Conservation (phyloP, 1,284 basidiomycete genomes). For the Rhodotorula sp. region DNA sequence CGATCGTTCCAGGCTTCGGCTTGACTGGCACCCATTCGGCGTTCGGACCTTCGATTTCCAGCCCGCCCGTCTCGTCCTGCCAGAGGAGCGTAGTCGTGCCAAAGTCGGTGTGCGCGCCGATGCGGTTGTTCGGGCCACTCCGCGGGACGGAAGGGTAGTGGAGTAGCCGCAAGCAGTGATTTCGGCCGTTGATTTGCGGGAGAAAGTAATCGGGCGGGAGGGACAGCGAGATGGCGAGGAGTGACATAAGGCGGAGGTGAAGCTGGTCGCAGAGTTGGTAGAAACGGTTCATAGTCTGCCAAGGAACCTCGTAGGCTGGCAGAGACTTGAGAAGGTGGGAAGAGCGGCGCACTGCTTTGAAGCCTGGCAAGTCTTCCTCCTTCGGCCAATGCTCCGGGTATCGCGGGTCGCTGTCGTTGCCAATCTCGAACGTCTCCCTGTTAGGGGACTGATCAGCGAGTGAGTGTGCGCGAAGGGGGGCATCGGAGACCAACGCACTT, state of each 20-base stretch:
- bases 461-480: no score
- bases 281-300: slow-evolving; percentile 25
- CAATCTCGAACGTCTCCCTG: slow-evolving; percentile 30
- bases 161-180: slow-evolving; percentile 22
- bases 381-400: slow-evolving; percentile 30
- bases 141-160: slow-evolving; percentile 24
- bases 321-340: background rate
- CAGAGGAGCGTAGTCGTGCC: slow-evolving; percentile 27
- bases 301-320: background rate
- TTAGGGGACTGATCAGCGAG: background rate
- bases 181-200: slow-evolving; percentile 9
- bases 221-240: slow-evolving; percentile 25
- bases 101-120: slow-evolving; percentile 28
- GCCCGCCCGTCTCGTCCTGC: slow-evolving; percentile 23
- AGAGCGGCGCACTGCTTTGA: slow-evolving; percentile 4
- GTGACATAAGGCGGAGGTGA: slow-evolving; percentile 27
- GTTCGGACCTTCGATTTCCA: slow-evolving; percentile 20
- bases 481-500: background rate
- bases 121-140: background rate
- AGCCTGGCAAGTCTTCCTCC: slow-evolving; percentile 20
- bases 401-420: slow-evolving; percentile 23
- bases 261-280: slow-evolving; percentile 21
- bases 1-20: slow-evolving; percentile 20
- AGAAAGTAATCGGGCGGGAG: slow-evolving; percentile 17
- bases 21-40: slow-evolving; percentile 17